phyloP scores from a whole-genome alignment of 495 filamentous ascomycete species.

The Friedmanniomyces endolithicus region DNA sequence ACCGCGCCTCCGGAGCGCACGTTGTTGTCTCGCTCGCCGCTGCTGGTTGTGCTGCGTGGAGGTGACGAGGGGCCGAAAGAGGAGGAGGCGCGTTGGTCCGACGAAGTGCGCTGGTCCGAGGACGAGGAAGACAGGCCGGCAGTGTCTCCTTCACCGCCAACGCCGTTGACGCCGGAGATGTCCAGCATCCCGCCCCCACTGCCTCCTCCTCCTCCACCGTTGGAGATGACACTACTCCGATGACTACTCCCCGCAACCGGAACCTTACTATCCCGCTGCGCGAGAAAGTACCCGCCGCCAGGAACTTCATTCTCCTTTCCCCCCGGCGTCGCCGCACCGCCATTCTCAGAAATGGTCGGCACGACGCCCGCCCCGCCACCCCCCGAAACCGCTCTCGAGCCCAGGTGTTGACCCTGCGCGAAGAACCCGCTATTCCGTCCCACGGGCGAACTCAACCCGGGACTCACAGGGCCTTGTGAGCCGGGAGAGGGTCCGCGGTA shows the following conservation, averaged over 20 bases:
- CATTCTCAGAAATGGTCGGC: constrained; percentile 4
- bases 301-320: constrained; percentile 4
- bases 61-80: constrained; percentile 14
- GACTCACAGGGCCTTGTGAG: constrained; percentile 46
- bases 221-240: constrained; percentile 5
- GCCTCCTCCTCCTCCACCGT: too few species aligned
- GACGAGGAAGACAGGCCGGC: too few species aligned
- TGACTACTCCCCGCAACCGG: neutral
- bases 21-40: constrained; percentile 1
- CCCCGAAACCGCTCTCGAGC: constrained; percentile 16
- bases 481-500: constrained; percentile 49
- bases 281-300: neutral
- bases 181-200: neutral
- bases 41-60: constrained; percentile 10
- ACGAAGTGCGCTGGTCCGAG: too few species aligned
- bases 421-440: constrained; percentile 42
- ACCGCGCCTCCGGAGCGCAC: constrained; percentile 30
- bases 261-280: constrained; percentile 3
- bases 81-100: neutral
- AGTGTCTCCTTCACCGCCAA: too few species aligned
- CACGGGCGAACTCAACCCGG: constrained; percentile 41
- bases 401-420: constrained; percentile 30
- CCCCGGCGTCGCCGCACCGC: neutral
- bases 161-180: too few species aligned
- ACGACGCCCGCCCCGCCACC: neutral